These are phyloP conservation scores for Litsea cubeba DNA, from an alignment of 164 flowering plant genomes.

Conservation along the genomic window DNA sequence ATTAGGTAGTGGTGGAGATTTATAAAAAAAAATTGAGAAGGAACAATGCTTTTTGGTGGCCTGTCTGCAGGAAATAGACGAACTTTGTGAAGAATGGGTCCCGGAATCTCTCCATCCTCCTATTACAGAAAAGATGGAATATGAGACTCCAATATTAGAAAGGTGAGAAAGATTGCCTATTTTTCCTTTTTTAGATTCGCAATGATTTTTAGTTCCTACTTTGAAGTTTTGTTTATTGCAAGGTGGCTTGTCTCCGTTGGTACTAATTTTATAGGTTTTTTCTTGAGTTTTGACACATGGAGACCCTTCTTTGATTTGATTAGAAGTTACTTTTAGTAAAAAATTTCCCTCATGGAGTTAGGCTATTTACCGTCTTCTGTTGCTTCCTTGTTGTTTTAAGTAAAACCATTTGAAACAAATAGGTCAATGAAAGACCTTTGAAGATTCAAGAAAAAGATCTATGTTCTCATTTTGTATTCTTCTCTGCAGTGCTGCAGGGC, in stretches of 20 bases:
- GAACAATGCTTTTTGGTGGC: not conserved
- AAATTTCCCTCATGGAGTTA: no score
- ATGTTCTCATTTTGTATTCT: conserved; percentile 16
- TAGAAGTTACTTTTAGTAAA: no score
- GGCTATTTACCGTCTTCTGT: no score
- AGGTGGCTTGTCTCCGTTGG: not conserved
- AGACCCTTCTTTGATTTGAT: no score
- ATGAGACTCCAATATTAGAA: conserved; percentile 73
- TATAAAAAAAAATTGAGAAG: no score
- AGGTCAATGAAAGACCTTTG: no score
- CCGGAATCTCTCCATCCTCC: conserved; percentile 88
- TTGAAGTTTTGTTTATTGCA: not conserved
- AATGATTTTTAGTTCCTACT: not conserved
- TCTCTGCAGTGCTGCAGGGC: conserved; percentile 82
- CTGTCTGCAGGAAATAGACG: conserved; percentile 74
- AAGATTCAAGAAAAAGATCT: no score
- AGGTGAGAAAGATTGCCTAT: conserved; percentile 37
- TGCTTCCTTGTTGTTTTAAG: no score
- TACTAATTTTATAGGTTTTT: no score
- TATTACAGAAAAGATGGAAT: conserved; percentile 54
- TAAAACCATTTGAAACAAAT: no score
- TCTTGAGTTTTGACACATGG: no score
- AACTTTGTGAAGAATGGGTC: conserved; percentile 95
- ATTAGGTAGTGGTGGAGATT: no score
- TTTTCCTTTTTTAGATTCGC: not conserved